Base-by-base conservation (phyloP, 345 rosid species). In the Syzygium aqueum region DNA sequence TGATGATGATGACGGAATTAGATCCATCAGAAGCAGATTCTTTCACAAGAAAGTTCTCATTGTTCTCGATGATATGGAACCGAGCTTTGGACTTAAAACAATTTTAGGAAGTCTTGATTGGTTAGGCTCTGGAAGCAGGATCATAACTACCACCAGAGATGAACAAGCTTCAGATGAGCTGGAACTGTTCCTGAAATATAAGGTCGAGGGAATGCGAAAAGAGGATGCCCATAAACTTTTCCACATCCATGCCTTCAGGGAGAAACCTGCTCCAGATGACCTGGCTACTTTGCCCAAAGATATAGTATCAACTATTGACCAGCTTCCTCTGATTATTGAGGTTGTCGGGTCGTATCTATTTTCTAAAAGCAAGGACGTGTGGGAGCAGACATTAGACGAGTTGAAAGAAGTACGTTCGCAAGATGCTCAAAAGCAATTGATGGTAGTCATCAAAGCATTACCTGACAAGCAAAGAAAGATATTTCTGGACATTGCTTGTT, bases 281-380 rank as follows among this genome's bases (percentile, higher is more conserved):
- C 8, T 77, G 0, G 19, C 0, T 3, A 10, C 14, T 53, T 19
- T 53, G 49, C 27, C 84, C 3, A 0, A 2, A 51, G 9, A 4
- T 0, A 40, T 77, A 2, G 65, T 86, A 3, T 73, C 7, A 11
- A 22, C 22, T 30, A 33, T 50, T 4, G 85, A 11, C n/a, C 0
- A 21, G 6, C 84, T 53, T 23, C 85, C 85, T 0, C 8, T 86
- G 56, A 59, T 46, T 53, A 12, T 77, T 13, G 52, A 86, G 56
- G 65, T 53, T 37, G 40, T 86, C 1, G 73, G 87, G 11, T 77
- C 67, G 0, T 27, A 51, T 30, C 56, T 86, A 54, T 8, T 2
- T 11, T 51, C 51, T 37, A 77, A 51, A 52, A 3, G 37, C 5
- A 5, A 30, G 84, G 37, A 52, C 0, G 11, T 2, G 1, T 73